Percentiles rank a stretch among this genome's conserved stretches.
Evolutionary conservation across 345 rosid species (phyloP).

Genomic region (Syzygium jambos): DNA sequence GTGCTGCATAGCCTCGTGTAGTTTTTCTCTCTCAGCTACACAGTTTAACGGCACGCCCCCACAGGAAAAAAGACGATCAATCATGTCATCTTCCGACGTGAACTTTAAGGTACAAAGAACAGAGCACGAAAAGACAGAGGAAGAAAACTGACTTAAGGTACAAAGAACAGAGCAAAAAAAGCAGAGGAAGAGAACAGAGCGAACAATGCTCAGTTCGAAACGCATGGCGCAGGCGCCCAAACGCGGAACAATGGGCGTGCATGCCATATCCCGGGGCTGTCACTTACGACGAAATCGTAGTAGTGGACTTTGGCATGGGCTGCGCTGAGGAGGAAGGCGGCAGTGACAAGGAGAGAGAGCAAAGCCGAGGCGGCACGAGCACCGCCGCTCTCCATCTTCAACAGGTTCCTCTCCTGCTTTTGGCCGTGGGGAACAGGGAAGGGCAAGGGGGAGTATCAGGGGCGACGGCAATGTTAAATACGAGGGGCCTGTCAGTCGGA

Average conservation of each 20-base stretch:
- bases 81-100: neutral
- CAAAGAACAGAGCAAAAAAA: neutral
- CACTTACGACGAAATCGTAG: neutral
- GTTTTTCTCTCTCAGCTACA: conserved; percentile 2
- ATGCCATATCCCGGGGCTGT: neutral
- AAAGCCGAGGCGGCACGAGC: neutral
- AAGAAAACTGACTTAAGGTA: neutral
- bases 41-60: neutral
- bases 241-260: neutral
- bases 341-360: neutral
- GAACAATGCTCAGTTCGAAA: neutral
- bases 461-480: neutral
- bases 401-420: neutral
- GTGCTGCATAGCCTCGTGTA: conserved; percentile 5
- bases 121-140: neutral
- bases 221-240: neutral
- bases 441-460: neutral
- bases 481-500: neutral
- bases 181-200: neutral
- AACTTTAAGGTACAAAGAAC: neutral
- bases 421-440: neutral
- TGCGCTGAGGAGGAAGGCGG: neutral
- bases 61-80: neutral
- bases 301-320: neutral
- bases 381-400: neutral